These are phyloP conservation scores for Paraphaeosphaeria minitans DNA, from an alignment of 2,329 filamentous ascomycete species.

Conservation along the genomic window DNA sequence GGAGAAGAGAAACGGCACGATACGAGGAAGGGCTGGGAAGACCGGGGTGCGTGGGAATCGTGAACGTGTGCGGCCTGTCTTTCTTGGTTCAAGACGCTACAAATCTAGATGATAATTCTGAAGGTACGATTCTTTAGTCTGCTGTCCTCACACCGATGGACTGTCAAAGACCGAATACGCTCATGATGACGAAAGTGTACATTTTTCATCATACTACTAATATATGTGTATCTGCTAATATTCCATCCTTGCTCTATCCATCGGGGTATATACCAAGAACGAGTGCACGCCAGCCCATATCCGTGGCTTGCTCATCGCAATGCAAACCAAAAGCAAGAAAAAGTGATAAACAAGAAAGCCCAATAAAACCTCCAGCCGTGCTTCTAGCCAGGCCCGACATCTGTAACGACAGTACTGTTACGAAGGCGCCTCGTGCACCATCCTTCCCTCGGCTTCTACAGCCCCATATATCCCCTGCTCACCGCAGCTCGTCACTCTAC, in stretches of 20 bases:
- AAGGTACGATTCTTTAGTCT: too few species aligned
- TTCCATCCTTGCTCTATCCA: neutral
- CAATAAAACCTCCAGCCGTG: neutral
- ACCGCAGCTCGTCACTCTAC: constrained; percentile 4
- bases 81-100: too few species aligned
- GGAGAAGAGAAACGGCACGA: too few species aligned
- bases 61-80: too few species aligned
- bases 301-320: constrained; percentile 3
- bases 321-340: neutral
- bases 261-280: constrained; percentile 5
- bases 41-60: too few species aligned
- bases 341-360: constrained; percentile 4
- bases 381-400: neutral
- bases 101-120: too few species aligned
- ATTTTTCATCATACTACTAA: neutral
- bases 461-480: constrained; percentile 8
- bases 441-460: constrained; percentile 11
- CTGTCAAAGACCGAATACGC: too few species aligned
- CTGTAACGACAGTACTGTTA: neutral
- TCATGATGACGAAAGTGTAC: neutral
- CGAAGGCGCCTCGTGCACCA: constrained; percentile 14
- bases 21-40: too few species aligned
- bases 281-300: constrained; percentile 9
- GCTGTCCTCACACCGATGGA: too few species aligned
- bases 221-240: neutral